A percentile compares a stretch with the other conserved stretches of the same genome.
phyloP scores from a whole-genome alignment of 2,329 filamentous ascomycete genomes.

The Cytospora piceicola region DNA sequence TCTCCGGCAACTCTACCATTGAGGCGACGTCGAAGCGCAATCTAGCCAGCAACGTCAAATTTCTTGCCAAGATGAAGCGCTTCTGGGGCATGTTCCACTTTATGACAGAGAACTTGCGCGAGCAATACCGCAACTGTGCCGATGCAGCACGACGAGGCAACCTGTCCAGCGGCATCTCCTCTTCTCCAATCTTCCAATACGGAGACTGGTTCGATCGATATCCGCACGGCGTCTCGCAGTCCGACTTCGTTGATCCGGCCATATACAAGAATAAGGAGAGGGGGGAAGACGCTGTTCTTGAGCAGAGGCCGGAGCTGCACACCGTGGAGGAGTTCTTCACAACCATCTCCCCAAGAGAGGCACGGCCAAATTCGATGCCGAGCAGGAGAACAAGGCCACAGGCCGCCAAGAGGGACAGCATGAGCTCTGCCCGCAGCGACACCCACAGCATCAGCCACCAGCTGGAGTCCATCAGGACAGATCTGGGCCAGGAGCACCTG shows the following conservation, averaged over 20 bases:
- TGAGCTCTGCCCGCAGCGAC: conserved; percentile 39
- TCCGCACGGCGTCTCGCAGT: conserved; percentile 84
- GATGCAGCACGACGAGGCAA: conserved; percentile 76
- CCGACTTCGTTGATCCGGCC: conserved; percentile 80
- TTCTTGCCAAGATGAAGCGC: conserved; percentile 91
- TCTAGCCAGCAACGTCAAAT: conserved; percentile 84
- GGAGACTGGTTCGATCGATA: conserved; percentile 98
- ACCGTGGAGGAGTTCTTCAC: conserved; percentile 95
- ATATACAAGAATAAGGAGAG: conserved; percentile 71
- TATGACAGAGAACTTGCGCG: conserved; percentile 89
- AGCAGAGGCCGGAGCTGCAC: conserved; percentile 87
- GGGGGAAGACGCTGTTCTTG: conserved; percentile 84
- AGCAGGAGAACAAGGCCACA: conserved; percentile 44
- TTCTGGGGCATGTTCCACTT: conserved; percentile 99
- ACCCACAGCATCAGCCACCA: conserved; percentile 37
- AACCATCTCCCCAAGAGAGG: conserved; percentile 63
- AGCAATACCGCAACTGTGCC: conserved; percentile 82
- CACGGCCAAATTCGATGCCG: conserved; percentile 20
- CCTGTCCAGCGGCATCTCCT: conserved; percentile 51
- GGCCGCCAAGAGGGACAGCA: conserved; percentile 43
- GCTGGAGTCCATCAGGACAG: conserved; percentile 46
- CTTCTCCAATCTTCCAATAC: conserved; percentile 82
- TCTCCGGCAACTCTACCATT: conserved; percentile 78
- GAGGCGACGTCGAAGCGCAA: conserved; percentile 82
- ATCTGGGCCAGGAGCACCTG: conserved; percentile 40